These are phyloP conservation scores for Lathyrus tuberosus DNA, from an alignment of 306 rosid species.

Conservation along the genomic window DNA sequence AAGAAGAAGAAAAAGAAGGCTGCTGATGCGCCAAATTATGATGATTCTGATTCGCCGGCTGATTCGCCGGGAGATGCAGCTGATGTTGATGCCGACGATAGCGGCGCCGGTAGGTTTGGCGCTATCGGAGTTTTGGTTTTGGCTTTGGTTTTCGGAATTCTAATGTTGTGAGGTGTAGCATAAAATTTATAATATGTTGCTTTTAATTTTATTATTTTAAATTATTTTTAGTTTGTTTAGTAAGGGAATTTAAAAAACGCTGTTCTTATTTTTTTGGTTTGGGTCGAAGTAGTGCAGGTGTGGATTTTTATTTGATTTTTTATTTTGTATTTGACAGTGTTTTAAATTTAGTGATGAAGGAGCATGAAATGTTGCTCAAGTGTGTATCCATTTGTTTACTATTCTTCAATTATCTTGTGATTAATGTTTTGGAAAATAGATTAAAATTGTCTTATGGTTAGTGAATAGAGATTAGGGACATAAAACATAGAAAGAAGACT, in stretches of 20 bases:
- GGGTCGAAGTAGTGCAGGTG: neutral
- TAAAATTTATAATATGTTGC: neutral
- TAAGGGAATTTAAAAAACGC: conserved; percentile 23
- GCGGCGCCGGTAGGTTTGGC: conserved; percentile 41
- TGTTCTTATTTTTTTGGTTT: neutral
- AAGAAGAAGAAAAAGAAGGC: conserved; percentile 42
- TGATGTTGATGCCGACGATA: conserved; percentile 59
- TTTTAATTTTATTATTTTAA: neutral
- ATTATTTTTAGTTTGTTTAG: conserved; percentile 7
- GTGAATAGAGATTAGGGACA: too few relatives aligned
- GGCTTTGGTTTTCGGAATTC: conserved; percentile 41
- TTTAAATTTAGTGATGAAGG: conserved; percentile 44
- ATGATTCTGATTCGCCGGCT: conserved; percentile 43
- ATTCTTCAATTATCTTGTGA: neutral
- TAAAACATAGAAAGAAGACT: too few relatives aligned
- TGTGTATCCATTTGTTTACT: conserved; percentile 33
- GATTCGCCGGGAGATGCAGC: conserved; percentile 58
- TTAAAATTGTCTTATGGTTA: too few relatives aligned
- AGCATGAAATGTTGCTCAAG: conserved; percentile 18
- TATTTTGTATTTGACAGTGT: conserved; percentile 19
- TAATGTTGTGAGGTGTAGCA: conserved; percentile 42
- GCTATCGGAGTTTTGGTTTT: conserved; percentile 36
- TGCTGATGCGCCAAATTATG: conserved; percentile 42
- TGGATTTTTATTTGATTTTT: conserved; percentile 33
- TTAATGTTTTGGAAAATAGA: too few relatives aligned